Evolutionary conservation across 2,329 filamentous ascomycete genomes (phyloP).

Genomic region (Monilinia polystroma): DNA sequence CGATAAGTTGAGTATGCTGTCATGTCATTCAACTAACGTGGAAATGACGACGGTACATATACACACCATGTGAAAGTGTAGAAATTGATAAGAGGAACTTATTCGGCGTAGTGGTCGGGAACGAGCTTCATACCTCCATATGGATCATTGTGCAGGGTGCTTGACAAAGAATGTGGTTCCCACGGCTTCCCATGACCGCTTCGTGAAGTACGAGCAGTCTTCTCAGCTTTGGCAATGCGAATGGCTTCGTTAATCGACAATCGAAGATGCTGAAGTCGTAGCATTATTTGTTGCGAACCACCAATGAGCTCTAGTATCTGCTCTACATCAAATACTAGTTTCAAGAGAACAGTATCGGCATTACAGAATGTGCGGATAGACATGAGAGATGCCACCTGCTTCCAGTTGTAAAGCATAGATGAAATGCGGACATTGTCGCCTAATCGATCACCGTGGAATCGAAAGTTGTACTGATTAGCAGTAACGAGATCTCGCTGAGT

Average conservation of each 20-base stretch:
- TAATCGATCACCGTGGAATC: conserved; percentile 47
- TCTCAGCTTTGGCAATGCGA: conserved; percentile 22
- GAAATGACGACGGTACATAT: background rate
- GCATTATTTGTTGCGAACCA: conserved; percentile 33
- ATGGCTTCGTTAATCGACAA: conserved; percentile 34
- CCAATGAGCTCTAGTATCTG: conserved; percentile 50
- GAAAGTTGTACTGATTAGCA: conserved; percentile 46
- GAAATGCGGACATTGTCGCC: conserved; percentile 43
- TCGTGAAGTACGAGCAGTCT: conserved; percentile 19
- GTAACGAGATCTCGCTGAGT: conserved; percentile 50
- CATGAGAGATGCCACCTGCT: conserved; percentile 48
- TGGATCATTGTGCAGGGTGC: conserved; percentile 23
- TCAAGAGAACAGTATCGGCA: conserved; percentile 49
- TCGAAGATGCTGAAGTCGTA: conserved; percentile 36
- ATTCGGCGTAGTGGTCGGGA: conserved; percentile 28
- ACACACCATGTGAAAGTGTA: background rate
- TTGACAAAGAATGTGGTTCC: conserved; percentile 23
- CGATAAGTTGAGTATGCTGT: background rate
- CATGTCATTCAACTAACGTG: background rate
- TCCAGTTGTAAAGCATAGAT: conserved; percentile 50
- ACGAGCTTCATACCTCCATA: conserved; percentile 34
- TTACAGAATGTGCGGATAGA: conserved; percentile 50
- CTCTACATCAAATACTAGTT: conserved; percentile 49
- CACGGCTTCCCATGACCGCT: conserved; percentile 25
- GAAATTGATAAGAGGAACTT: background rate